Evolutionary conservation across 179 eudicot genomes (phyloP), one percentile per base, ranked within the genome.

Genomic region (Corrigiola litoralis): DNA sequence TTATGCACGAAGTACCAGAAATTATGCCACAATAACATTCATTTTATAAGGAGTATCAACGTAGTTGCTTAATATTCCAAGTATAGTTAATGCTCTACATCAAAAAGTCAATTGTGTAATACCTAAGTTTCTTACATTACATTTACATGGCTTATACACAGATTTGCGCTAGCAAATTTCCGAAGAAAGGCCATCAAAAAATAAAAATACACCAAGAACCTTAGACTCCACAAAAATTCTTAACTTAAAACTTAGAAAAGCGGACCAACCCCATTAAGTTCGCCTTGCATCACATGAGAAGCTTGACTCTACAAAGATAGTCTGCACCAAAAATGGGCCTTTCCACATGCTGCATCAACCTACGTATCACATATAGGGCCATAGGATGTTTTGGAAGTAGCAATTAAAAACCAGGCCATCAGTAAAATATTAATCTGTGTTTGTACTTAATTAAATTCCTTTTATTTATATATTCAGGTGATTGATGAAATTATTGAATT

Each of bases 71-170:
- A 17, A 65, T 10, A 27, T 45, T 25, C 6, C 32, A 41, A 13
- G 20, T 25, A 50, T 11, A 52, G 38, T 65, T 27, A 65, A 65
- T 65, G 38, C 42, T 36, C 23, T 31, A 28, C 29, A 37, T 37
- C 14, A 25, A 25, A 23, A 50, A 66, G 76, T 72, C 76, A 72
- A 72, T 67, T 25, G 14, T 48, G 72, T 73, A 29, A 46, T 28
- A 56, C 56, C 44, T 20, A 68, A 68, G 69, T 59, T 60, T 66
- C 59, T 47, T 34, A 13, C 5, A 28, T 51, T 64, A n/a, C 32
- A 51, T 53, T 5, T 7, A 18, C 46, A 17, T 24, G 42, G 52
- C 24, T 27, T 40, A 37, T 23, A 18, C 18, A 24, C 14, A 42
- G 29, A 28, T 27, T n/a, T 49, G 32, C 32, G 49, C 59, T 58